Base-by-base conservation (phyloP, 148 eudicot genomes). In the Diospyros lotus region DNA sequence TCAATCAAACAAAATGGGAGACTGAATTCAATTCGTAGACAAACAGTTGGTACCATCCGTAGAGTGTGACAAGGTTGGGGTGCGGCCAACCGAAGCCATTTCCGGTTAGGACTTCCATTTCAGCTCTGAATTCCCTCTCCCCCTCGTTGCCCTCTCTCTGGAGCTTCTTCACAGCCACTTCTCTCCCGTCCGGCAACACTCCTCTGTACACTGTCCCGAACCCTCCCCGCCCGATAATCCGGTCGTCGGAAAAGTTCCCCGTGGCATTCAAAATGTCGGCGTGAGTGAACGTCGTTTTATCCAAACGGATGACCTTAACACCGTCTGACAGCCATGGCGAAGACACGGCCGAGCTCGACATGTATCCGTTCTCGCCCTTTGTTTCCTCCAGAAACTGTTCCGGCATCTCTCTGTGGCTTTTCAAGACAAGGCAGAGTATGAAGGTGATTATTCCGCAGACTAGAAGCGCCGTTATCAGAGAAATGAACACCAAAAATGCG, bases 141-240 rank as follows among this genome's bases (percentile, higher is more conserved):
- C 98, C 98, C 76, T 95, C 98, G 11, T 76, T 66, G 1, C 98
- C 98, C 64, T 85, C 86, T 44, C 96, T 84, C 50, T 85, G 96
- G 2, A 86, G 88, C 84, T 90, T 95, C 86, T 95, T 95, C 43
- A 95, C 97, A 0, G 98, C 98, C 0, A 95, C 88, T 68, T 86
- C 78, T 73, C 96, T 85, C 8, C 98, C 98, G 66, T 95, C 98
- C 0, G 97, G 93, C 82, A 95, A 80, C 4, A 83, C 73, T 72
- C 96, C 98, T 74, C 80, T 74, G 68, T 92, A 95, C 6, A 95
- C 98, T 8, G 89, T 90, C 39, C 96, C 98, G 4, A 69, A 95
- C 55, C 98, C 98, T 62, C 98, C 98, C 72, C 80, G 83, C 0
- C 98, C 98, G 9, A 95, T 86, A 39, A 92, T 84, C 55, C 89